A percentile compares a stretch with the other conserved stretches of the same genome.
Evolutionary conservation across 179 eudicot genomes (phyloP).

Genomic region (Kewa caespitosa): DNA sequence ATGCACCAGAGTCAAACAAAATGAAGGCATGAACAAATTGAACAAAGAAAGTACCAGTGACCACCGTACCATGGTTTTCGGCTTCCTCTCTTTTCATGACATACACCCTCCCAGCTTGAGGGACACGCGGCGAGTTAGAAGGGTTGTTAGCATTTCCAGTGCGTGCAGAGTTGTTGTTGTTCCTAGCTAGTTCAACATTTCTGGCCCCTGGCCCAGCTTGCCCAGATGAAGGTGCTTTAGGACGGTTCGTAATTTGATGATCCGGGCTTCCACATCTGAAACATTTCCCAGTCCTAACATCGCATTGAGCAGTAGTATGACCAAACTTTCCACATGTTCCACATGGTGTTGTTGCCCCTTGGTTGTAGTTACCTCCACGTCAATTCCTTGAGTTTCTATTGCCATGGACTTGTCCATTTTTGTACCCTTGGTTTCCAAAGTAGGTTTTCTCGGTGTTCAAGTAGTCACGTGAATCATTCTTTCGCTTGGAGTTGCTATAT

Average conservation of each 20-base stretch:
- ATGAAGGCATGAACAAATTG: neutral
- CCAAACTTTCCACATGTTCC: neutral
- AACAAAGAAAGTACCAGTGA: neutral
- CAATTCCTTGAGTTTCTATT: too few species aligned
- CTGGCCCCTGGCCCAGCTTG: too few species aligned
- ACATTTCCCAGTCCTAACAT: too few species aligned
- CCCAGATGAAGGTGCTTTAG: neutral
- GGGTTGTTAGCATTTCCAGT: too few species aligned
- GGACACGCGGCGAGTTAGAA: too few species aligned
- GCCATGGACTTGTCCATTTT: too few species aligned
- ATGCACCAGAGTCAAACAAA: neutral
- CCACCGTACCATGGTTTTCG: neutral
- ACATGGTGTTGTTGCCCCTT: neutral
- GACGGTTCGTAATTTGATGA: neutral
- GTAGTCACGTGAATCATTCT: neutral
- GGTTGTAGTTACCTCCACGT: neutral
- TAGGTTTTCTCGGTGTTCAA: too few species aligned
- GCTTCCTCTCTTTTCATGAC: neutral
- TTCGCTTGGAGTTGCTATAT: neutral
- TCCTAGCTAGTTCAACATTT: too few species aligned
- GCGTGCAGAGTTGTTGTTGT: too few species aligned
- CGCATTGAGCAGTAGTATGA: too few species aligned
- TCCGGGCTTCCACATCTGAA: neutral
- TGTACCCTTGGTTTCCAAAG: too few species aligned
- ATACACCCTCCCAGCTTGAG: too few species aligned